A percentile compares a stretch with the other conserved stretches of the same genome.
phyloP scores from a whole-genome alignment of 306 rosid species.

The Ormosia emarginata region DNA sequence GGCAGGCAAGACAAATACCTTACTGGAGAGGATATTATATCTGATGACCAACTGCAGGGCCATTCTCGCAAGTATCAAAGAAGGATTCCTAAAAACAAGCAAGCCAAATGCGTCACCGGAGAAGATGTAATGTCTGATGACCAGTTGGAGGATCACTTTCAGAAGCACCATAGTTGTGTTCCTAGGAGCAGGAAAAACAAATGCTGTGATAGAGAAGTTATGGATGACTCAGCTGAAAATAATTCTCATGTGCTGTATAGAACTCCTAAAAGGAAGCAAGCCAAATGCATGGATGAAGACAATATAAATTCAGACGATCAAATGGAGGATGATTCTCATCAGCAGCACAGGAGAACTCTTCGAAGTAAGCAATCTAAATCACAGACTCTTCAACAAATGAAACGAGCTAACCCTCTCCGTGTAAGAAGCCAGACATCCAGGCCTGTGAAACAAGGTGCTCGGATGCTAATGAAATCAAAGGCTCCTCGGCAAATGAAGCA shows the following conservation, averaged over 20 bases:
- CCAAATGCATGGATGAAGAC: constrained; percentile 48
- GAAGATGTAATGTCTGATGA: constrained; percentile 39
- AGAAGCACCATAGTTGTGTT: constrained; percentile 23
- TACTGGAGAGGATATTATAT: constrained; percentile 22
- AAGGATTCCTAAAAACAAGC: constrained; percentile 27
- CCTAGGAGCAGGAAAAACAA: constrained; percentile 31
- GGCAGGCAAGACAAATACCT: constrained; percentile 47
- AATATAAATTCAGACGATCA: constrained; percentile 39
- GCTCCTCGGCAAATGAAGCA: constrained; percentile 45
- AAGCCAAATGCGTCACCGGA: constrained; percentile 20
- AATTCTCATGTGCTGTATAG: constrained; percentile 36
- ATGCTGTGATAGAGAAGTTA: constrained; percentile 22
- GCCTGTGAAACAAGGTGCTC: constrained; percentile 45
- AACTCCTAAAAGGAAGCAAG: constrained; percentile 56
- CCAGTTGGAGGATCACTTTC: constrained; percentile 26
- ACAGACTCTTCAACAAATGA: constrained; percentile 42
- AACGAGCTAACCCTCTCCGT: constrained; percentile 36
- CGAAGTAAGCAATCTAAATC: constrained; percentile 56
- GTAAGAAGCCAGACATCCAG: constrained; percentile 42
- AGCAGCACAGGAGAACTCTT: constrained; percentile 48
- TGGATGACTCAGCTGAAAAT: constrained; percentile 29
- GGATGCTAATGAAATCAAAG: constrained; percentile 34
- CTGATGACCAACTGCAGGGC: constrained; percentile 34
- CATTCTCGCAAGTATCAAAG: constrained; percentile 18
- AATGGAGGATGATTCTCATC: constrained; percentile 39